phyloP scores from a whole-genome alignment of 2,329 filamentous ascomycete genomes.

The Trichoderma gracile region DNA sequence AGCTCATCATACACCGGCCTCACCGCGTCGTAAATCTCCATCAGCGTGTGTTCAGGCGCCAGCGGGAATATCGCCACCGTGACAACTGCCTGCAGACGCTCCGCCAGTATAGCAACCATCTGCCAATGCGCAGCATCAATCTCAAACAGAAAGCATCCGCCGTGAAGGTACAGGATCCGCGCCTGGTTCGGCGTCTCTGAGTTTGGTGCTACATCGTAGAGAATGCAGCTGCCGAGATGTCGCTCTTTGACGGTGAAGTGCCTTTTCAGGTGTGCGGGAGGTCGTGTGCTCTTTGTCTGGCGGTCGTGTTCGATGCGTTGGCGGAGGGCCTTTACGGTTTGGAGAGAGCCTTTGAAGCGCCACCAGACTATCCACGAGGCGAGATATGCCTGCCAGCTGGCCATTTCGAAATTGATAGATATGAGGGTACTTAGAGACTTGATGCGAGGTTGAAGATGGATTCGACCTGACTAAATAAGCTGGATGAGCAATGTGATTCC shows the following conservation, averaged over 20 bases:
- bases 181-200: conserved; percentile 34
- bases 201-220: conserved; percentile 38
- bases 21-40: too few species aligned
- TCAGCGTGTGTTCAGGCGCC: too few species aligned
- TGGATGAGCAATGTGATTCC: background rate
- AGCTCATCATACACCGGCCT: too few species aligned
- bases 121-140: too few species aligned
- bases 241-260: conserved; percentile 34
- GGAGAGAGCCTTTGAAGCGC: conserved; percentile 33
- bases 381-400: conserved; percentile 34
- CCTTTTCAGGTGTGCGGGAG: conserved; percentile 33
- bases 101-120: too few species aligned
- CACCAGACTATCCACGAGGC: conserved; percentile 36
- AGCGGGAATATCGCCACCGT: too few species aligned
- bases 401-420: background rate
- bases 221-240: conserved; percentile 27
- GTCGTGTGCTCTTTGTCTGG: conserved; percentile 29
- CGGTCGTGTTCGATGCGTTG: conserved; percentile 32
- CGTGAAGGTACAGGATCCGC: too few species aligned
- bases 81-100: too few species aligned
- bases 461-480: background rate
- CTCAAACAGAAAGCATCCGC: too few species aligned
- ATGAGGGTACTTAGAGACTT: background rate
- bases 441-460: background rate
- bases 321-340: conserved; percentile 32